phyloP scores from a whole-genome alignment of 176 grass and related monocot genomes.

The Zoysia pacifica region DNA sequence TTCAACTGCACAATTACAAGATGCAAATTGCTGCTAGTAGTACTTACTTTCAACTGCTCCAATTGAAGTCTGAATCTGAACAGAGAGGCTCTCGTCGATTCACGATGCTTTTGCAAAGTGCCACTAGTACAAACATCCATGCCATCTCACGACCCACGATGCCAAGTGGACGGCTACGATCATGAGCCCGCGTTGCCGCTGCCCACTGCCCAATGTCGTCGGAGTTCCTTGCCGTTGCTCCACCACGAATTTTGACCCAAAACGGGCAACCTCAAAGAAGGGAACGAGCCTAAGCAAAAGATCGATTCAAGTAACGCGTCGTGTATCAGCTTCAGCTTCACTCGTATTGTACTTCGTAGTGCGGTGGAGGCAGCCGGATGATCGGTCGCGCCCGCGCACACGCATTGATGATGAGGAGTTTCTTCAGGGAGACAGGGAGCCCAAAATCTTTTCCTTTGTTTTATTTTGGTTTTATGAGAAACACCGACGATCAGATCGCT shows the following conservation, averaged over 20 bases:
- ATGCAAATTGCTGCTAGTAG: slow-evolving; percentile 36
- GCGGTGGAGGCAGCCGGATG: background rate
- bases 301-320: background rate
- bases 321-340: slow-evolving; percentile 37
- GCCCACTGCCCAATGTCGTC: slow-evolving; percentile 2
- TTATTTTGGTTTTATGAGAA: slow-evolving; percentile 30
- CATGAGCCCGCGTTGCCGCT: background rate
- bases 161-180: slow-evolving; percentile 22
- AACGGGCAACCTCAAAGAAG: background rate
- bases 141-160: slow-evolving; percentile 14
- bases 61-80: too few relatives aligned
- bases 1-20: slow-evolving; percentile 35
- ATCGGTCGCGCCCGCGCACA: slow-evolving; percentile 28
- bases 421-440: background rate
- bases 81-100: background rate
- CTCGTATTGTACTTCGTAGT: background rate
- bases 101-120: background rate
- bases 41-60: slow-evolving; percentile 2
- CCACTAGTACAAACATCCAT: slow-evolving; percentile 23
- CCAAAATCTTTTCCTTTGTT: background rate
- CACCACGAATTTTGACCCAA: background rate
- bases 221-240: slow-evolving; percentile 19
- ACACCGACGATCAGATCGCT: background rate
- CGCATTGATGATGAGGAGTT: background rate
- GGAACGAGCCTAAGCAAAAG: slow-evolving; percentile 3